These are phyloP conservation scores for Thermothielavioides terrestris DNA, from an alignment of 495 filamentous ascomycete species.

Conservation along the genomic window DNA sequence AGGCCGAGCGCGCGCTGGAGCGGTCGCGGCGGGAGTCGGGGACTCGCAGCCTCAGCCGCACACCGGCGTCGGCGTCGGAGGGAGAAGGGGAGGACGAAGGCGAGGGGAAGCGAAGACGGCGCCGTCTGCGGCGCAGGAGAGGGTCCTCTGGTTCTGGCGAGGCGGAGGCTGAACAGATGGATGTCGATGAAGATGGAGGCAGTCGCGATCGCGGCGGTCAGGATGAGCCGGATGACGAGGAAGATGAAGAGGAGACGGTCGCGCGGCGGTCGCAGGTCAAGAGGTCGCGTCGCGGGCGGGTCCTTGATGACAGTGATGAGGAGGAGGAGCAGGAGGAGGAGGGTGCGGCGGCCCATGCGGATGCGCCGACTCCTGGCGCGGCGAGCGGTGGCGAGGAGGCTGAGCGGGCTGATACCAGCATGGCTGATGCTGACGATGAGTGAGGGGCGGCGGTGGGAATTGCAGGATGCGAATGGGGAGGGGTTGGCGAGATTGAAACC, in stretches of 20 bases:
- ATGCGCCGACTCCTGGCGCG: not conserved
- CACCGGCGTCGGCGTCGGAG: not conserved
- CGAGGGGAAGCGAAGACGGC: conserved; percentile 20
- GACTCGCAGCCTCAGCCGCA: conserved; percentile 4
- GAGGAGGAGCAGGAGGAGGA: conserved; percentile 29
- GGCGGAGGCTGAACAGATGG: conserved; percentile 27
- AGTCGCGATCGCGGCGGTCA: conserved; percentile 11
- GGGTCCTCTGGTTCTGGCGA: conserved; percentile 10
- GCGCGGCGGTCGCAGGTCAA: conserved; percentile 22
- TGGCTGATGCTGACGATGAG: conserved; percentile 35
- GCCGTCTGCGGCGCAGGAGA: conserved; percentile 20
- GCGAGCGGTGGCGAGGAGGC: conserved; percentile 4
- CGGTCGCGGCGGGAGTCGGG: not conserved
- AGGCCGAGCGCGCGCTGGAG: conserved; percentile 33
- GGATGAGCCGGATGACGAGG: conserved; percentile 25
- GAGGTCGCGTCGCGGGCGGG: conserved; percentile 20
- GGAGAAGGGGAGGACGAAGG: conserved; percentile 18
- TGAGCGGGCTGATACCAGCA: conserved; percentile 24
- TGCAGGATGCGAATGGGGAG: not conserved
- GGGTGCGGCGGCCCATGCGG: not conserved
- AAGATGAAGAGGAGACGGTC: conserved; percentile 33
- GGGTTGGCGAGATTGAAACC: conserved; percentile 2
- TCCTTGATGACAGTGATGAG: conserved; percentile 42
- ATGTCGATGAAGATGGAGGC: conserved; percentile 26
- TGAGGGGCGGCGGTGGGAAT: conserved; percentile 3